Conservation (phyloP, 2,329 filamentous ascomycete genomes). For the Cytospora chrysosperma region DNA sequence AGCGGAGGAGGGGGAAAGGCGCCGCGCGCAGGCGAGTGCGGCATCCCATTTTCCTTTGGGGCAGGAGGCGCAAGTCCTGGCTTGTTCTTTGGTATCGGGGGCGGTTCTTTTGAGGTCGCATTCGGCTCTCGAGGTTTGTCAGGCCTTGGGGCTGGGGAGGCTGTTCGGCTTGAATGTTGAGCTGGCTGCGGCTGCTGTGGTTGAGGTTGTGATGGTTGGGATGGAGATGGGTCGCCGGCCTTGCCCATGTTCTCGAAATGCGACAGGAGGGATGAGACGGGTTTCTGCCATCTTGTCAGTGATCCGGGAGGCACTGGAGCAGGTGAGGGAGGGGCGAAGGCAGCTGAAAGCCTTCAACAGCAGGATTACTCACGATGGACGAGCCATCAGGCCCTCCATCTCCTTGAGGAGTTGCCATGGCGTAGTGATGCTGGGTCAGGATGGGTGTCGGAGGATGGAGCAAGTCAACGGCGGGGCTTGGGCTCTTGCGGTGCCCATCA, state of each 20-base stretch:
- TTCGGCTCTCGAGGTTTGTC: conserved; percentile 43
- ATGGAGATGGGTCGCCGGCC: conserved; percentile 38
- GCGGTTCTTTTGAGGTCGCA: conserved; percentile 37
- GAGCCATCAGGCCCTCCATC: conserved; percentile 65
- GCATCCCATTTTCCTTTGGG: conserved; percentile 28
- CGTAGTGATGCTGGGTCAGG: conserved; percentile 8
- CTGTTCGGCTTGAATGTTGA: conserved; percentile 34
- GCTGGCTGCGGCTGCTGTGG: conserved; percentile 34
- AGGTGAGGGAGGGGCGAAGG: conserved; percentile 14
- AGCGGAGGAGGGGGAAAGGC: conserved; percentile 46
- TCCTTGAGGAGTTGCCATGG: conserved; percentile 21
- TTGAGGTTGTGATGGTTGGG: conserved; percentile 34
- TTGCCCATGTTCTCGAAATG: conserved; percentile 77
- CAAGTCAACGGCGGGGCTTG: conserved; percentile 9
- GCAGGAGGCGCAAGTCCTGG: conserved; percentile 28
- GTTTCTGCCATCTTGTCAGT: conserved; percentile 55
- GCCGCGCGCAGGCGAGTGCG: conserved; percentile 26
- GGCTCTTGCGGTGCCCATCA: conserved; percentile 22
- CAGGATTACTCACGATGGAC: conserved; percentile 60
- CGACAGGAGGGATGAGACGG: conserved; percentile 77
- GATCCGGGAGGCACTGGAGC: conserved; percentile 20
- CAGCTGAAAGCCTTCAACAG: neutral
- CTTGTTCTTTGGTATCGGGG: conserved; percentile 38
- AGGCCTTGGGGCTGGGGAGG: conserved; percentile 40
- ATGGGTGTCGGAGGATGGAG: conserved; percentile 15